phyloP scores from a whole-genome alignment of 2,329 filamentous ascomycete species.

The Lachnum nothofagi region DNA sequence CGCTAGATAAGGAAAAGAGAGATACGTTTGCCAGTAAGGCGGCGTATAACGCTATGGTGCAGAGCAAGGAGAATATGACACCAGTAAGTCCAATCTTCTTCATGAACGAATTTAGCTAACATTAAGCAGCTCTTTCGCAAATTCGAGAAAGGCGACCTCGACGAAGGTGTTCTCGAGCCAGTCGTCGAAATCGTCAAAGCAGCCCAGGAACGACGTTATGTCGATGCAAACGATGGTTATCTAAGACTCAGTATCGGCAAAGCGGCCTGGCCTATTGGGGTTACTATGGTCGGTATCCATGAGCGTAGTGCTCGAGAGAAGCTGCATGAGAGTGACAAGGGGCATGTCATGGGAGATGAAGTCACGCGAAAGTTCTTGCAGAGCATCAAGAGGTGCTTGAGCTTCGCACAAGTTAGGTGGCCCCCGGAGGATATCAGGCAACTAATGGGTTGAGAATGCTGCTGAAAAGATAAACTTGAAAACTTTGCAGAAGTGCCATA shows the following conservation, averaged over 20 bases:
- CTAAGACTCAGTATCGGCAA: constrained; percentile 89
- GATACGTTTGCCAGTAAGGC: constrained; percentile 73
- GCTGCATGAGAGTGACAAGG: constrained; percentile 78
- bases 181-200: constrained; percentile 88
- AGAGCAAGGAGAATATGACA: constrained; percentile 80
- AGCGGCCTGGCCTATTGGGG: constrained; percentile 96
- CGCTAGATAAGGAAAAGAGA: constrained; percentile 60
- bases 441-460: constrained; percentile 65
- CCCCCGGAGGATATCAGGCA: constrained; percentile 87
- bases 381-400: constrained; percentile 94
- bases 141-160: constrained; percentile 74
- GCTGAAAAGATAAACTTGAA: not conserved
- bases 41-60: constrained; percentile 78
- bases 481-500: too few species aligned
- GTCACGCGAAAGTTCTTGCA: constrained; percentile 92
- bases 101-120: constrained; percentile 9
- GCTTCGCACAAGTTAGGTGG: constrained; percentile 95
- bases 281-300: constrained; percentile 99
- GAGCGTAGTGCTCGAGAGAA: constrained; percentile 94
- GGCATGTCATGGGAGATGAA: constrained; percentile 96
- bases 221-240: constrained; percentile 95
- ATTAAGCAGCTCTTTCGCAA: constrained; percentile 68
- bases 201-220: constrained; percentile 84
- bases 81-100: constrained; percentile 46
- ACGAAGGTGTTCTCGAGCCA: constrained; percentile 72